Percentiles rank a stretch among this genome's conserved stretches.
phyloP scores from a whole-genome alignment of 805 yeast species.

The Saccharomycopsis schoenii region DNA sequence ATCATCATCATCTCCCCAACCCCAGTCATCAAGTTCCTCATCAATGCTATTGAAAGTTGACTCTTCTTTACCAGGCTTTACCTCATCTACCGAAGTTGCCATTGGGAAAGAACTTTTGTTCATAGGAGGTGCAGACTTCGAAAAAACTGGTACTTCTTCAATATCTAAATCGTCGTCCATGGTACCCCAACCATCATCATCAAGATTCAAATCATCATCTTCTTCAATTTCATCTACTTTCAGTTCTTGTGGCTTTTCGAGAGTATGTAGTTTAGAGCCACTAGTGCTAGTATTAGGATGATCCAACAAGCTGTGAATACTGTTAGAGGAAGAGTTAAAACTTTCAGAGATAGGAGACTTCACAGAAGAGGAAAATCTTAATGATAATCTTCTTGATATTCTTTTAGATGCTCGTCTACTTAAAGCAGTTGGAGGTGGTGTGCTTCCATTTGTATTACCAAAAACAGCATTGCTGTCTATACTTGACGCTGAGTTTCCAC shows the following conservation, averaged over 20 bases:
- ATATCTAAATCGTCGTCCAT: constrained; percentile 10
- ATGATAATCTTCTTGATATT: constrained; percentile 14
- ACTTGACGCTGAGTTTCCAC: constrained; percentile 1
- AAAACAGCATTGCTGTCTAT: background rate
- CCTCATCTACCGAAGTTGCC: background rate
- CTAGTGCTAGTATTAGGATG: background rate
- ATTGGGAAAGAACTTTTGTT: background rate
- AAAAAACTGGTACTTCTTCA: background rate
- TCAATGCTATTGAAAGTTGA: background rate
- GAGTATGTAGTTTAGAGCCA: background rate
- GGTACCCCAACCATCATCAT: constrained; percentile 13
- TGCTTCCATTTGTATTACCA: background rate
- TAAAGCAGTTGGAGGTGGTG: background rate
- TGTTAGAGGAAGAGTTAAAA: background rate
- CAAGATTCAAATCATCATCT: constrained; percentile 6
- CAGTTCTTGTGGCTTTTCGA: constrained; percentile 1
- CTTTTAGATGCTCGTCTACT: constrained; percentile 10
- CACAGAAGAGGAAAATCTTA: constrained; percentile 10
- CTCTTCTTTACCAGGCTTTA: background rate
- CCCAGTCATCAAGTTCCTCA: constrained; percentile 17
- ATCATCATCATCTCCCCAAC: constrained; percentile 18
- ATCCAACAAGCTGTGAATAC: background rate
- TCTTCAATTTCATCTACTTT: constrained; percentile 11
- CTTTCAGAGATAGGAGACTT: background rate
- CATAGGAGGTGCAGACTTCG: background rate